Base-by-base conservation (phyloP, 2,329 filamentous ascomycete species). In the Apiospora arundinis region DNA sequence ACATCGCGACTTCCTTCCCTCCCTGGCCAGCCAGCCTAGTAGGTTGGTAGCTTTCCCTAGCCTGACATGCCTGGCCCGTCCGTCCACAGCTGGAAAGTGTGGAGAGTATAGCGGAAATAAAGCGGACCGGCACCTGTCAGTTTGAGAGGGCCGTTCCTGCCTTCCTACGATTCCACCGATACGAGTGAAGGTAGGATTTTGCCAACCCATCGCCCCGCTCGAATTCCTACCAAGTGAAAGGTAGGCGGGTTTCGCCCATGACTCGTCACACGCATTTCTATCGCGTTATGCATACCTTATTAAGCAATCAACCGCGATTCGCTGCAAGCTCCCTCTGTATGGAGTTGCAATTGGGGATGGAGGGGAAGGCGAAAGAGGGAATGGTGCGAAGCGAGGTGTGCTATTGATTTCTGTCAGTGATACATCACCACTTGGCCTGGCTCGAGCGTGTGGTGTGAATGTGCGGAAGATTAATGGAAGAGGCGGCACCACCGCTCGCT, bases 341-440 rank as follows among this genome's bases (percentile, higher is more conserved):
- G 11, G 42, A 9, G 3, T 8, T 18, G 28, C 18, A 63, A 9
- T 40, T 40, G 56, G 28, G 9, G 42, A 1, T 18, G 4, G 16
- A 4, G 32, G 32, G 32, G 42, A 16, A 45, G 42, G 42, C 16
- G 32, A 6, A 45, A 45, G 42, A 16, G 14, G 14, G 16, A 4
- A 45, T 45, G 42, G 56, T 40, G 21, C 32, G 56, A 63, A 63
- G 56, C 56, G 56, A 63, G 32, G 56, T 63, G 56, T 63, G 56
- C 18, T 21, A 37, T 9, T 11, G 8, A 14, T 21, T 63, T 40
- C 16, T 16, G 32, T 5, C n/a, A 40, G 56, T 63, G 56, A 63
- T 40, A 40, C 56, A 63, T 63, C 56, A 40, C 21, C 56, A 63
- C 2, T 3, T 14, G 18, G 14, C 25, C 32, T 32, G 32, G 8